Percentiles rank a stretch among this genome's conserved stretches.
Evolutionary conservation across 208 protist species (phyloP).

Genomic region (Wallacemonas collosoma): DNA sequence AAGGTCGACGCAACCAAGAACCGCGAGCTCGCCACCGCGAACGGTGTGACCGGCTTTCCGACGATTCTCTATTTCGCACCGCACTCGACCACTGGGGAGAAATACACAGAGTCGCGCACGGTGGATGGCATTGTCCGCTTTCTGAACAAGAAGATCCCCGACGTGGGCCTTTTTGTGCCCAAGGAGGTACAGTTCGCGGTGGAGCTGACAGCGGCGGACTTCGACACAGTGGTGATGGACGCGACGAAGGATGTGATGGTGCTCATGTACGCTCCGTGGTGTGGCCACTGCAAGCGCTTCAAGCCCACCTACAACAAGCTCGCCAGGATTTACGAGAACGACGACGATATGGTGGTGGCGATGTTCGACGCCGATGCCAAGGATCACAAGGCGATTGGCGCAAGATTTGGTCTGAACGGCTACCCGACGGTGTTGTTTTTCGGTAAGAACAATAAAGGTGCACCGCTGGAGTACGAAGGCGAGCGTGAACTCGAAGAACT

Average conservation of each 20-base stretch:
- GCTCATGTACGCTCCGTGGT: conserved; percentile 83
- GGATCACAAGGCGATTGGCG: conserved; percentile 25
- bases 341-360: conserved; percentile 79
- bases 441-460: conserved; percentile 40
- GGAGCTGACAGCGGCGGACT: conserved; percentile 43
- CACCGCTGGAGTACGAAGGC: conserved; percentile 46
- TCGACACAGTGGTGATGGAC: conserved; percentile 37
- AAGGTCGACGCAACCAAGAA: conserved; percentile 66
- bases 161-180: conserved; percentile 29
- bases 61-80: conserved; percentile 81
- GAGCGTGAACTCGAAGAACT: conserved; percentile 52
- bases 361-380: conserved; percentile 53
- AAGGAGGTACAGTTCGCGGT: conserved; percentile 27
- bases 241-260: conserved; percentile 58
- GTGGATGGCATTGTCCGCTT: conserved; percentile 43
- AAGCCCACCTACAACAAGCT: conserved; percentile 56
- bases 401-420: conserved; percentile 41
- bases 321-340: conserved; percentile 44
- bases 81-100: conserved; percentile 33
- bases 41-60: conserved; percentile 57
- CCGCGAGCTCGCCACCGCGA: conserved; percentile 35
- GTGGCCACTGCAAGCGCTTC: conserved; percentile 90
- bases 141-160: conserved; percentile 30
- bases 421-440: conserved; percentile 74
- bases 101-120: conserved; percentile 41